A percentile compares a stretch with the other conserved stretches of the same genome.
phyloP scores from a whole-genome alignment of 73 alveolate species.

The Paramecium caudatum region DNA sequence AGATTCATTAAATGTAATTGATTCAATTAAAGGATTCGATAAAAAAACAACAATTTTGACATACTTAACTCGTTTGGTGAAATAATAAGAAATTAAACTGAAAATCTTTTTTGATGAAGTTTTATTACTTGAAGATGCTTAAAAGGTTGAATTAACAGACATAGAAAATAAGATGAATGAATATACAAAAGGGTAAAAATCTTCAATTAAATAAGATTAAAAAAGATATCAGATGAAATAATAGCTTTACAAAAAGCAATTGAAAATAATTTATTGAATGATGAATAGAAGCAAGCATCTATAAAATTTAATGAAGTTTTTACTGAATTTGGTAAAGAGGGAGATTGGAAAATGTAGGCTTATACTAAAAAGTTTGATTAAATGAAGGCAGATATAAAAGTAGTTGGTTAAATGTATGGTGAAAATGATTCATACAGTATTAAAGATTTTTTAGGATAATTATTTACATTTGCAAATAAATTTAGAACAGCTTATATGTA shows the following conservation, averaged over 20 bases:
- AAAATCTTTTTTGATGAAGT: conserved; percentile 59
- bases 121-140: conserved; percentile 48
- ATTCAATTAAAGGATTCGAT: conserved; percentile 33
- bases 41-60: conserved; percentile 7
- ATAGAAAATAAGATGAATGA: conserved; percentile 49
- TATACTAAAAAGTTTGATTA: conserved; percentile 16
- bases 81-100: conserved; percentile 32
- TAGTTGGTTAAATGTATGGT: conserved; percentile 65
- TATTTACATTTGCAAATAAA: conserved; percentile 50
- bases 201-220: not conserved
- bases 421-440: conserved; percentile 27
- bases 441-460: conserved; percentile 24
- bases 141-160: conserved; percentile 44
- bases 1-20: conserved; percentile 7
- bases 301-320: conserved; percentile 10
- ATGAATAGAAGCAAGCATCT: not conserved
- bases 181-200: conserved; percentile 47
- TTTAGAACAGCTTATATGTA: conserved; percentile 57
- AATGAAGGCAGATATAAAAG: conserved; percentile 32
- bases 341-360: conserved; percentile 52
- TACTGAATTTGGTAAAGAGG: conserved; percentile 9
- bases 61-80: not conserved
- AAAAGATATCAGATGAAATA: conserved; percentile 51
- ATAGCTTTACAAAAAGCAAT: not conserved
- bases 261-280: not conserved